Evolutionary conservation across 805 yeast species (phyloP), one percentile per base, ranked within the genome.

Genomic region (Priceomyces medius): DNA sequence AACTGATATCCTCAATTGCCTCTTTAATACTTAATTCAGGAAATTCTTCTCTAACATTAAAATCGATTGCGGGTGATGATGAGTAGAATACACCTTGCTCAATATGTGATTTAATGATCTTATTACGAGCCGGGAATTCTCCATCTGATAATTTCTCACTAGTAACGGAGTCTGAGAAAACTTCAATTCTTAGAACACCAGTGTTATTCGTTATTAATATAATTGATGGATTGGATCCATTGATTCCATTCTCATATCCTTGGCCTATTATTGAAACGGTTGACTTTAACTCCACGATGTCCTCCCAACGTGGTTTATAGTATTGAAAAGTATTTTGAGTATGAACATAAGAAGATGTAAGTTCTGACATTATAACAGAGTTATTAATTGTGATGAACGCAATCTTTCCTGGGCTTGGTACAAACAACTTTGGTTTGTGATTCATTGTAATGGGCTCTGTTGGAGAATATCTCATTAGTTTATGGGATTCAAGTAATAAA

Each of bases 21-120:
- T 54, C 45, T 16, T 44, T 20, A 2, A 64, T 45, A 1, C 43
- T 41, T 3, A 45, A 45, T 6, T 48, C 45, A 3, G 58, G 38
- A 35, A 40, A 50, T 0, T 47, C 59, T 23, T 73, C 80, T 1
- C 57, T 52, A 1, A 58, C 45, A 20, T 73, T 73, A 42, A 80
- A 61, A 7, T 72, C 71, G 3, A 78, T 61, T 10, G 70, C 74
- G 2, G 70, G 32, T 61, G 74, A 54, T 60, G 68, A 62, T 2
- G 79, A 74, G 47, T 79, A 85, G 52, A 82, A 84, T 1, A 90
- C 78, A 0, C 90, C 96, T 61, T 90, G 97, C 49, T 85, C 93
- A 17, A 91, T 77, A 51, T 83, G 90, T 0, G 88, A 77, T 55
- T 82, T 83, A 24, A 86, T 68, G 35, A 81, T 71, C n/a, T 51